Percentiles rank a stretch among this genome's conserved stretches.
phyloP scores from a whole-genome alignment of 768 basidiomycete species.

The Psilocybe sp. region DNA sequence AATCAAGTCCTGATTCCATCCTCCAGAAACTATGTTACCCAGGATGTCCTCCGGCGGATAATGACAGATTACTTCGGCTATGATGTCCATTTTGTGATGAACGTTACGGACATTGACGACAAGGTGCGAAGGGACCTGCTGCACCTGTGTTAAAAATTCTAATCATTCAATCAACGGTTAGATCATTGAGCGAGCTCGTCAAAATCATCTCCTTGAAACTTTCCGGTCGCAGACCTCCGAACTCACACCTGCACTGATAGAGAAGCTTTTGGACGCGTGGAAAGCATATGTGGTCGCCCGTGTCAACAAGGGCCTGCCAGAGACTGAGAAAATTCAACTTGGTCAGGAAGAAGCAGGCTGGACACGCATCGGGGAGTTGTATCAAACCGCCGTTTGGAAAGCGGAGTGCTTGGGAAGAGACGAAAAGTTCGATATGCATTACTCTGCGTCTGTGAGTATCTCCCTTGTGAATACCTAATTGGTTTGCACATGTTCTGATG shows the following conservation, averaged over 20 bases:
- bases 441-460: slow-evolving; percentile 65
- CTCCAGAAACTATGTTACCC: slow-evolving; percentile 90
- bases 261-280: slow-evolving; percentile 63
- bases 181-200: slow-evolving; percentile 93
- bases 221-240: slow-evolving; percentile 52
- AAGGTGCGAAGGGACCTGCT: slow-evolving; percentile 57
- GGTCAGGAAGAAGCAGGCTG: slow-evolving; percentile 56
- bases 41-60: slow-evolving; percentile 87
- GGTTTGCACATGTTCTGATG: slow-evolving; percentile 12
- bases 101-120: slow-evolving; percentile 98
- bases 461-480: neutral
- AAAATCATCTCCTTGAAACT: slow-evolving; percentile 65
- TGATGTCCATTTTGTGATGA: slow-evolving; percentile 98
- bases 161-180: slow-evolving; percentile 26
- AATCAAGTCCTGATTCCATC: slow-evolving; percentile 6
- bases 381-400: slow-evolving; percentile 61
- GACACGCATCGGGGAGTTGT: slow-evolving; percentile 47
- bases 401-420: slow-evolving; percentile 70
- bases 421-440: slow-evolving; percentile 92
- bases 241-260: slow-evolving; percentile 58
- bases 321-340: slow-evolving; percentile 39
- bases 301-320: slow-evolving; percentile 62
- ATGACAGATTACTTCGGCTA: slow-evolving; percentile 96
- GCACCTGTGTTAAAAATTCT: neutral
- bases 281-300: slow-evolving; percentile 56